Base-by-base conservation (phyloP, 805 yeast species). In the Trichomonascus vanleenenianus region DNA sequence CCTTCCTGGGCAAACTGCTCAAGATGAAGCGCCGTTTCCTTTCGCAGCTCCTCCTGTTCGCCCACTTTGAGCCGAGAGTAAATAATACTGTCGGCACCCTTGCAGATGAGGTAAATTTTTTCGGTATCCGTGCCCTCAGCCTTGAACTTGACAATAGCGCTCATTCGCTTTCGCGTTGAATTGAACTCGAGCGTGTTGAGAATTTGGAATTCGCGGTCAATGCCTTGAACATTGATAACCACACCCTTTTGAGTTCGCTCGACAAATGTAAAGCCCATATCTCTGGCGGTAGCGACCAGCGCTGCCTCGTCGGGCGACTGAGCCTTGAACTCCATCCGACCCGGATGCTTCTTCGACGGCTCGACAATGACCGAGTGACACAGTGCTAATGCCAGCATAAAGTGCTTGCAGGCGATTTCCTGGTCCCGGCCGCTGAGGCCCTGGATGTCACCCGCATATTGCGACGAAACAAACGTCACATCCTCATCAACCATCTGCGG, bases 281-380 rank as follows among this genome's bases (percentile, higher is more conserved):
- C 93, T 45, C 87, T 69, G 1, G 93, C 93, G 20, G 79, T 83
- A 1, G 85, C 72, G 11, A 85, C 94, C 45, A 85, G 71, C 1
- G 94, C 93, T 30, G 84, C 81, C 60, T 85, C 94, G 64, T 85
- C 94, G 0, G 94, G 94, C 3, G 88, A 81, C 60, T 85, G 93
- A 0, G 94, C 94, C 58, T 83, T 82, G 67, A 79, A 83, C 30
- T 73, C 76, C 38, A 76, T 60, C 20, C 67, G 62, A 2, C 62
- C 63, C 1, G 59, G 59, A 27, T 54, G 46, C 16, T 59, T 61
- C 19, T 56, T 52, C 3, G 60, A 59, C 40, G 67, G 68, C 50
- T 82, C 89, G 9, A 88, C 80, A 37, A 84, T 76, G 5, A 83
- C 94, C 2, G 89, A 79, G 58, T 85, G 89, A 54, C 94, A 85